Conservation (phyloP, 352 stramenopile species). For the Phytopythium cucurbitacearum region DNA sequence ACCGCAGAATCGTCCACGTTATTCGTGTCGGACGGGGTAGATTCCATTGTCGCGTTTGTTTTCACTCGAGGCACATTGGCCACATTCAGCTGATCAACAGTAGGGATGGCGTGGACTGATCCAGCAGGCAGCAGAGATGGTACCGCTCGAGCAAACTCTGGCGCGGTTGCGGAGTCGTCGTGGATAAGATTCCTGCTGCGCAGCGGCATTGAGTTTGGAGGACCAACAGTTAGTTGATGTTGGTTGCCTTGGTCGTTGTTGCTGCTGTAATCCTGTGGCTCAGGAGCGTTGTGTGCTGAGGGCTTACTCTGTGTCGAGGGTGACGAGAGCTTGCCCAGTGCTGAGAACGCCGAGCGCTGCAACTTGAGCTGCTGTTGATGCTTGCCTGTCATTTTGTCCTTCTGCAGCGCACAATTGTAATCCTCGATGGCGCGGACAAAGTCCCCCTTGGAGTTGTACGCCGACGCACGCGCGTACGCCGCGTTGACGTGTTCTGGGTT, state of each 20-base stretch:
- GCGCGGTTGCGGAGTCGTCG: no score
- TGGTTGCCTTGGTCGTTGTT: no score
- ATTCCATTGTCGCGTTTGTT: conserved; percentile 26
- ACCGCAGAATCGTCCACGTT: not conserved
- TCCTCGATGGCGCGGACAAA: conserved; percentile 87
- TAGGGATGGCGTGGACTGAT: no score
- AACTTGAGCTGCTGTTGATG: conserved; percentile 34
- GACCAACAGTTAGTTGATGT: no score
- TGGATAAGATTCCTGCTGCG: no score
- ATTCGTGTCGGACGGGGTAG: not conserved
- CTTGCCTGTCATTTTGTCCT: conserved; percentile 54
- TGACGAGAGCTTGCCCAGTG: no score
- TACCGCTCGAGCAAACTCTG: no score
- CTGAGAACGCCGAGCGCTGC: conserved; percentile 4
- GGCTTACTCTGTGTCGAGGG: no score
- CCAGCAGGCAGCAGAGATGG: no score
- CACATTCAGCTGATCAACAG: not conserved
- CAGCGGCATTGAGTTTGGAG: no score
- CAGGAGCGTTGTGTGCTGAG: no score
- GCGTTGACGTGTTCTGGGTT: conserved; percentile 88
- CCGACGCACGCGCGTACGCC: conserved; percentile 81
- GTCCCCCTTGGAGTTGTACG: conserved; percentile 83
- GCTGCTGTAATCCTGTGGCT: no score
- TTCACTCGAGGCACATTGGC: conserved; percentile 5
- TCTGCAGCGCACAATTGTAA: conserved; percentile 84